Base-by-base conservation (phyloP, 345 rosid genomes). In the Microthlaspi erraticum region DNA sequence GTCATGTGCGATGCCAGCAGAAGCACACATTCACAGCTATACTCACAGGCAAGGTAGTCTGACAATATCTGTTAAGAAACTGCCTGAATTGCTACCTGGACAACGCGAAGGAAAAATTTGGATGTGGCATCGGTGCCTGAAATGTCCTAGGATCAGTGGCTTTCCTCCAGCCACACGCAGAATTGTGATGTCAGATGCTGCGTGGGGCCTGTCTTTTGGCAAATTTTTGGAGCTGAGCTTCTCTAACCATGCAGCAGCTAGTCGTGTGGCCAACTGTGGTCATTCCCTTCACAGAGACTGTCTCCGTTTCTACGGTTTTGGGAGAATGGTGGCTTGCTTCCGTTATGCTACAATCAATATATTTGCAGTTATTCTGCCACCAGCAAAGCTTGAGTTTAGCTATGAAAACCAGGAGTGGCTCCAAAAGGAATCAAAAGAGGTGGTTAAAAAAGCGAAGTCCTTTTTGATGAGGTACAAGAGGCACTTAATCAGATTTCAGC, bases 111-210 rank as follows among this genome's bases (percentile, higher is more conserved):
- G 95, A 64, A 94, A 88, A 77, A 91, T 94, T 68, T 94, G 99
- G 99, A 94, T 94, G 99, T 94, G 99, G 99, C 99, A 94, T 69
- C 80, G 99, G 74, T 94, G 99, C 78, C 83, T 91, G 70, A 82
- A 78, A 69, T 94, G 99, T 71, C 99, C 98, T 72, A 83, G 98
- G 61, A 76, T 51, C 59, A 79, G 72, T 79, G 93, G 96, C 16
- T 88, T 89, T 73, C 99, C 98, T 74, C 96, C 93, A 4, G 96
- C 98, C 64, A 94, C 99, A 53, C 83, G 87, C 42, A 88, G 99
- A 78, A 83, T 94, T 53, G 85, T 94, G 62, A 94, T 91, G 99
- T 94, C 98, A 57, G 89, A 89, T 85, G 96, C 99, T 73, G 98
- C 98, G 12, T 94, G 98, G 99, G 95, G 96, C 43, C 76, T 94